Conservation (phyloP, 2,329 filamentous ascomycete species). For the Fusarium sp. region DNA sequence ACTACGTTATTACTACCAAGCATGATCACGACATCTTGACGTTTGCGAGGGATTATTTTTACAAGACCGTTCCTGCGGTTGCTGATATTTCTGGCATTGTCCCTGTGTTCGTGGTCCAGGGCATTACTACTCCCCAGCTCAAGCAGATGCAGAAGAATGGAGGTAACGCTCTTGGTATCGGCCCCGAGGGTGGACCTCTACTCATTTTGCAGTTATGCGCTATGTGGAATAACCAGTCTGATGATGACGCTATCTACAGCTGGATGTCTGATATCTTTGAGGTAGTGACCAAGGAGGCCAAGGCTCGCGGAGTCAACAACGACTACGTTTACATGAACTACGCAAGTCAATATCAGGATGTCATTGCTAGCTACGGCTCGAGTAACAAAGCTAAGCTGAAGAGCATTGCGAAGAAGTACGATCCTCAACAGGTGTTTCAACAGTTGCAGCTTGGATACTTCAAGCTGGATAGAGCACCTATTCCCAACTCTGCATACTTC, state of each 20-base stretch:
- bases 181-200: constrained; percentile 41
- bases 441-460: constrained; percentile 16
- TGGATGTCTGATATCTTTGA: not conserved
- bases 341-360: constrained; percentile 17
- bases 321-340: constrained; percentile 32
- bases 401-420: constrained; percentile 11
- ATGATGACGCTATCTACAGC: constrained; percentile 49
- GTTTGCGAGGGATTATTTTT: constrained; percentile 22
- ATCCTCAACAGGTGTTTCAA: constrained; percentile 10
- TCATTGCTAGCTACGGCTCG: constrained; percentile 10
- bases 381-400: constrained; percentile 12
- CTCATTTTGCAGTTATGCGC: constrained; percentile 15
- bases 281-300: not conserved
- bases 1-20: constrained; percentile 24
- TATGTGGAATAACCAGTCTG: constrained; percentile 36
- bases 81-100: constrained; percentile 39
- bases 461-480: constrained; percentile 42
- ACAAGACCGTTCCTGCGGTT: constrained; percentile 38
- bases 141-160: constrained; percentile 50
- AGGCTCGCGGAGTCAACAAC: constrained; percentile 1
- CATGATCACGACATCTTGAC: constrained; percentile 7
- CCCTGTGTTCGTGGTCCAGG: constrained; percentile 53
- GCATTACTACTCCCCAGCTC: constrained; percentile 54
- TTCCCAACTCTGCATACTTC: constrained; percentile 1
- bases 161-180: constrained; percentile 49